These are phyloP conservation scores for Sordariomycetes sp. DNA, from an alignment of 2,329 filamentous ascomycete species.

Conservation along the genomic window DNA sequence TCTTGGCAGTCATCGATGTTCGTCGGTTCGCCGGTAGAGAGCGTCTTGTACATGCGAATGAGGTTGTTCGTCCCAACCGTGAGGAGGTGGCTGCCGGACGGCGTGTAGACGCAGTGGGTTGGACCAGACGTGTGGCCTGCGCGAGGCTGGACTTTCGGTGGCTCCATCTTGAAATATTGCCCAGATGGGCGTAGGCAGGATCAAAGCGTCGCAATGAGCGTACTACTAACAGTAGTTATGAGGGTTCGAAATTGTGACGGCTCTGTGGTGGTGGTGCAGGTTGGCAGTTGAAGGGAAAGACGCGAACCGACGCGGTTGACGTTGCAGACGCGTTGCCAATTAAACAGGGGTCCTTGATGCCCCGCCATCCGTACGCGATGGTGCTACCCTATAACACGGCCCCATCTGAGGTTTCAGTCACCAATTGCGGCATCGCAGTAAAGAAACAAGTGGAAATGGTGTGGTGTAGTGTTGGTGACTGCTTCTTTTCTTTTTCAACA, in stretches of 20 bases:
- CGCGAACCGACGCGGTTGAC: background rate
- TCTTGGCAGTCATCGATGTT: constrained; percentile 90
- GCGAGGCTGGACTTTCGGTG: constrained; percentile 46
- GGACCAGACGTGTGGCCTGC: constrained; percentile 76
- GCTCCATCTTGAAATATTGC: no score
- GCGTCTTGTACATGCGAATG: constrained; percentile 85
- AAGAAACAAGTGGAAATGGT: no score
- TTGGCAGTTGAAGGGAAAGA: background rate
- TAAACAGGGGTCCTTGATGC: constrained; percentile 1
- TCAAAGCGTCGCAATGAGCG: no score
- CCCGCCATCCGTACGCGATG: no score
- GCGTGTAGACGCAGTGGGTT: constrained; percentile 83
- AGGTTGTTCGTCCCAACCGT: constrained; percentile 92
- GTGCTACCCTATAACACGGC: no score
- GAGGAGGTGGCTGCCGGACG: constrained; percentile 75
- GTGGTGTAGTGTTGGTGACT: no score
- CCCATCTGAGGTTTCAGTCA: no score
- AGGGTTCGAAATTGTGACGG: no score
- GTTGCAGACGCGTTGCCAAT: background rate
- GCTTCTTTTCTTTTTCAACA: no score
- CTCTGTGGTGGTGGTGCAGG: background rate
- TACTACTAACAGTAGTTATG: no score
- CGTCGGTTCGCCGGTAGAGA: constrained; percentile 82
- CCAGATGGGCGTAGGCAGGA: no score
- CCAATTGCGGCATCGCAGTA: no score